Base-by-base conservation (phyloP, 768 basidiomycete genomes). In the Multifurca ochricompacta region DNA sequence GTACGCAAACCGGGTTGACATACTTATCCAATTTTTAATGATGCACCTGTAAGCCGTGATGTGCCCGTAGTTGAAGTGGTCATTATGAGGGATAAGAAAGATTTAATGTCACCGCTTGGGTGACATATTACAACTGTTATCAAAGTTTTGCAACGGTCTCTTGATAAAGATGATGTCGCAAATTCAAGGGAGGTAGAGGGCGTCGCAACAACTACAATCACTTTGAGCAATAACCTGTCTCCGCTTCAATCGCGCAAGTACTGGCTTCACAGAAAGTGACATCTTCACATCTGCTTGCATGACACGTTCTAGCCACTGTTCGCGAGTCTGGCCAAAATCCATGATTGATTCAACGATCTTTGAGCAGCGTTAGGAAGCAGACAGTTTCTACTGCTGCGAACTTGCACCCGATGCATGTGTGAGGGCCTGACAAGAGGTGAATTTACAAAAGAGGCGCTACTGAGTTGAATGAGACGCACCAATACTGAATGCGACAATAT, bases 311-410 rank as follows among this genome's bases (percentile, higher is more conserved):
- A 43, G 59, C 61, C 44, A 54, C 48, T 59, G 46, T 52, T 54
- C 51, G 14, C 54, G 48, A 42, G 70, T 77, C 66, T 74, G 72
- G 0, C 68, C 70, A 0, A 59, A 36, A 13, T 66, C 59, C 25
- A 80, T 62, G n/a, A 72, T 49, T 1, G 78, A 77, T 47, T 77
- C 73, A 10, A 83, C 62, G 27, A 66, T 70, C 75, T 75, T 81
- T 64, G 7, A 82, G 61, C 60, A 71, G 65, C 1, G 77, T 71
- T 18, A 83, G 70, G 68, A 82, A 78, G 45, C 72, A 74, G 16
- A 82, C 72, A 2, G 72, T 70, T 61, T 83, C 79, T 0, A 70
- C 72, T 1, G 72, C 70, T 3, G 81, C 77, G 59, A 83, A 83
- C 56, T 73, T 78, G 27, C 77, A 68, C 4, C 81, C 81, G 11